Base-by-base conservation (phyloP, 169 alveolate genomes). In the Eimeria brunetti region DNA sequence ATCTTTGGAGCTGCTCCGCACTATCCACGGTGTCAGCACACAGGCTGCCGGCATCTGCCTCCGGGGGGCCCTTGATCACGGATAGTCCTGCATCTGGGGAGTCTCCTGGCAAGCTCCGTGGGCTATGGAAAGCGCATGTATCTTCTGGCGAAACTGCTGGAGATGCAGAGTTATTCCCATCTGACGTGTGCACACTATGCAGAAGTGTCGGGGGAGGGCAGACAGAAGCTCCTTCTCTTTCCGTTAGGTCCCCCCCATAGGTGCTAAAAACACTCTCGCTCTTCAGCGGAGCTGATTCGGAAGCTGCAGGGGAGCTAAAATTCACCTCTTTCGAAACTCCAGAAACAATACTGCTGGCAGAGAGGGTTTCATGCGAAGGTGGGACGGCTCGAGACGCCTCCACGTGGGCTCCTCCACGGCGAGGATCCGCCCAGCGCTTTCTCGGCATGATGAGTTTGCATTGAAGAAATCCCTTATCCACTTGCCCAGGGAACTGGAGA, bases 101-200 rank as follows among this genome's bases (percentile, higher is more conserved):
- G 81, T 86, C 92, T 30, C 83, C 92, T 38, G 81, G 81, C 60
- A 86, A 11, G 62, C 92, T 86, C 12, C 92, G 92, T 7, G 92
- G 92, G 56, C 92, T 86, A 86, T 86, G 92, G 73, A 86, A 86
- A 36, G 92, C 58, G 62, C 81, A 86, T 24, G 83, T 67, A 64
- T 86, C 92, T 38, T 86, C 92, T n/a, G 60, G 92, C 3, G 92
- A 86, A 22, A 46, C 44, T 60, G 18, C 44, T 2, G 44, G 27
- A 30, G 64, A 64, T 24, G 92, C 67, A 38, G 64, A 38, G 46
- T 58, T 83, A 27, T 24, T 62, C 67, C 62, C 44, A 30, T 36
- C 44, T 30, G 64, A 22, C 30, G 49, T n/a, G 36, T 41, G 58
- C 41, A 33, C n/a, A 60, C 92, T 27, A 33, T 86, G 81, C 24